Conservation (phyloP, 2,329 filamentous ascomycete species). For the Beauveria sp. region DNA sequence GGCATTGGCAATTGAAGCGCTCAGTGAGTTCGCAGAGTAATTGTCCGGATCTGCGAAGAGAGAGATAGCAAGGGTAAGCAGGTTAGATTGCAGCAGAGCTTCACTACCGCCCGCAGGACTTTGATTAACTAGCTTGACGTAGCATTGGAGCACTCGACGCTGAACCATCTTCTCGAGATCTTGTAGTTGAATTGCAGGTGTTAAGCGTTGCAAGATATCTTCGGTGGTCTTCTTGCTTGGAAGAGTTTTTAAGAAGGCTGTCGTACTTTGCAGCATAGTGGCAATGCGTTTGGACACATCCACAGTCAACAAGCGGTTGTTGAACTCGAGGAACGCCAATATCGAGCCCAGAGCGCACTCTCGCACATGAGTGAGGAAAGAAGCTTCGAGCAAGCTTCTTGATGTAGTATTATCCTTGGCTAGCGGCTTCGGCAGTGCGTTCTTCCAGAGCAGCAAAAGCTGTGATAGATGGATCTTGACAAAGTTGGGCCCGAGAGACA, state of each 20-base stretch:
- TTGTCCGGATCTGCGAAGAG: constrained; percentile 91
- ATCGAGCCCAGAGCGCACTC: constrained; percentile 92
- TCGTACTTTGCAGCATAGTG: constrained; percentile 90
- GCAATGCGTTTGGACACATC: constrained; percentile 92
- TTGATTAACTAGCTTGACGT: constrained; percentile 81
- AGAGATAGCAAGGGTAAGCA: constrained; percentile 81
- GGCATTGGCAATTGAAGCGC: constrained; percentile 84
- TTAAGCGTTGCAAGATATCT: constrained; percentile 75
- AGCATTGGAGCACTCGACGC: constrained; percentile 87
- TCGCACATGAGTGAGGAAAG: constrained; percentile 87
- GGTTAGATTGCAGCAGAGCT: constrained; percentile 79
- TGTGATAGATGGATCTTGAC: constrained; percentile 98
- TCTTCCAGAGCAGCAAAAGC: constrained; percentile 90
- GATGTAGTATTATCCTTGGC: constrained; percentile 84
- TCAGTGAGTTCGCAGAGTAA: constrained; percentile 76
- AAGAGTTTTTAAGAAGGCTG: constrained; percentile 77
- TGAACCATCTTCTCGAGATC: constrained; percentile 93
- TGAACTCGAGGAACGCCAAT: constrained; percentile 86
- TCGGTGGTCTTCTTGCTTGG: constrained; percentile 79
- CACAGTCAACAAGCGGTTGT: constrained; percentile 81
- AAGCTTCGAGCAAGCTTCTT: constrained; percentile 78
- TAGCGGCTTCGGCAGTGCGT: constrained; percentile 89
- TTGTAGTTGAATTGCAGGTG: constrained; percentile 77
- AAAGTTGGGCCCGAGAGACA: constrained; percentile 95
- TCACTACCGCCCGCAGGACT: constrained; percentile 81